phyloP scores from a whole-genome alignment of 1,139 yeast species.

The Hyphopichia burtonii region DNA sequence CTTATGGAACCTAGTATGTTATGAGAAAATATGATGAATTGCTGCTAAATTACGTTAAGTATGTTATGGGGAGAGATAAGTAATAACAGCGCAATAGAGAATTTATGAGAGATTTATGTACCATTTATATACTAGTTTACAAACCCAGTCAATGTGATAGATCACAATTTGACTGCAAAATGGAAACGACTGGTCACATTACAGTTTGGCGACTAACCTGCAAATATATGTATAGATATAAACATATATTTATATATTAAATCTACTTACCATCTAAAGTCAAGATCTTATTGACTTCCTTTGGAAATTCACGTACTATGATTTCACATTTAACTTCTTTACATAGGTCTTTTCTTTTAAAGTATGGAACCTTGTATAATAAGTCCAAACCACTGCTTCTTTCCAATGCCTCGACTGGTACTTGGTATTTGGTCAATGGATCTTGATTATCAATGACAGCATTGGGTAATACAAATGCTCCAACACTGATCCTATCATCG shows the following conservation, averaged over 20 bases:
- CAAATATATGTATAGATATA: neutral
- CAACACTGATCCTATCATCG: conserved; percentile 64
- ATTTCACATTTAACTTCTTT: conserved; percentile 77
- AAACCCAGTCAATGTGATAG: no score
- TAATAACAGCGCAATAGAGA: no score
- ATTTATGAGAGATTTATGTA: no score
- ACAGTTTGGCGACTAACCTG: neutral
- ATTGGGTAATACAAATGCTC: conserved; percentile 92
- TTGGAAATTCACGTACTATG: conserved; percentile 76
- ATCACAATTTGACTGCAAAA: no score
- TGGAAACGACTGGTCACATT: no score
- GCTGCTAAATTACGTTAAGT: no score
- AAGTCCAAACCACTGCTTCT: conserved; percentile 82
- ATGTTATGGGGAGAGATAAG: no score
- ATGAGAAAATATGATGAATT: no score
- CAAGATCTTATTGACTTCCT: conserved; percentile 35
- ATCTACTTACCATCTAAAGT: conserved; percentile 14
- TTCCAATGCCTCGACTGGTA: conserved; percentile 88
- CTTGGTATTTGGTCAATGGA: conserved; percentile 74
- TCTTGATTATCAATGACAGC: conserved; percentile 66
- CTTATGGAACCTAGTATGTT: no score
- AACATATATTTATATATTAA: no score
- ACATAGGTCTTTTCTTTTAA: conserved; percentile 68
- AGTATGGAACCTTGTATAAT: conserved; percentile 63
- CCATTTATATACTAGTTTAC: no score